Conservation (phyloP, 768 basidiomycete species). For the Artomyces pyxidatus region DNA sequence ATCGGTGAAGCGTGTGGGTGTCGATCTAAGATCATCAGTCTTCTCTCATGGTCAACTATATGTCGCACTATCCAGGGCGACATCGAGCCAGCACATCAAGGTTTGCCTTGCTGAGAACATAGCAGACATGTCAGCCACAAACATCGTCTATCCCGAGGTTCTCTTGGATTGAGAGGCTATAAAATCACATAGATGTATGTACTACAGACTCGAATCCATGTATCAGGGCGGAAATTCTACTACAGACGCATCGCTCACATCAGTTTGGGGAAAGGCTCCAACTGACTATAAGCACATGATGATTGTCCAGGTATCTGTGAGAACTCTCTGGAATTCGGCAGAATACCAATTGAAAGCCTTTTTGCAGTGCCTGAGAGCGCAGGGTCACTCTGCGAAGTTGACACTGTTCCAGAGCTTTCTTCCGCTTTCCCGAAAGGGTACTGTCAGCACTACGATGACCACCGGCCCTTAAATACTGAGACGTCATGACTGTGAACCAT, state of each 20-base stretch:
- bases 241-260: too few species aligned
- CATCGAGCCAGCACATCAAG: slow-evolving; percentile 15
- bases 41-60: slow-evolving; percentile 31
- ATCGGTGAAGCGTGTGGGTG: slow-evolving; percentile 33
- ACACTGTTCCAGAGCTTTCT: background rate
- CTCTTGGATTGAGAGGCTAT: background rate
- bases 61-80: background rate
- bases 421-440: too few species aligned
- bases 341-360: too few species aligned
- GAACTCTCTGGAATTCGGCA: too few species aligned
- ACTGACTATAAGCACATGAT: too few species aligned
- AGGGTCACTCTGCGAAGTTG: background rate
- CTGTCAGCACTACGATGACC: background rate
- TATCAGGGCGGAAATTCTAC: too few species aligned
- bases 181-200: background rate
- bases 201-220: background rate
- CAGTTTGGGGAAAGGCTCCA: too few species aligned
- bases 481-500: too few species aligned
- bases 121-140: background rate
- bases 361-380: background rate
- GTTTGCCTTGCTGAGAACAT: background rate
- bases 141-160: background rate
- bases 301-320: too few species aligned
- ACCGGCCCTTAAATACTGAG: too few species aligned
- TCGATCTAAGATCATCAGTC: slow-evolving; percentile 29